phyloP scores from a whole-genome alignment of 2,329 filamentous ascomycete species.

The Exophiala mesophila region DNA sequence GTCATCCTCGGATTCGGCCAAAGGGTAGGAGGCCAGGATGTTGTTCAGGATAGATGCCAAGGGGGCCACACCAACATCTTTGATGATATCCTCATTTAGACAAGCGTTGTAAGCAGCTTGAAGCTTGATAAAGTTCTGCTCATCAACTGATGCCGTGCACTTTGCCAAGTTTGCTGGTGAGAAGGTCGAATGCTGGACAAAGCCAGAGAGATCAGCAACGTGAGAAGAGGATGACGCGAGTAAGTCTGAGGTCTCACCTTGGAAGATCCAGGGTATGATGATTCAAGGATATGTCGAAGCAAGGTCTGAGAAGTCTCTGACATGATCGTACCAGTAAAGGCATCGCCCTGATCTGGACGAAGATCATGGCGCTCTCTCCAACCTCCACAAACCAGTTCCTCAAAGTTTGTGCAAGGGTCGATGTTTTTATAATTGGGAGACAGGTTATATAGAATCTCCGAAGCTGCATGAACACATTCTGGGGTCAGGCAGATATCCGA shows the following conservation, averaged over 20 bases:
- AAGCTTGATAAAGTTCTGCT: constrained; percentile 62
- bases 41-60: constrained; percentile 53
- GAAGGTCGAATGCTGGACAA: constrained; percentile 19
- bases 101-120: constrained; percentile 62
- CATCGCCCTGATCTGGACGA: constrained; percentile 57
- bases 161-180: constrained; percentile 14
- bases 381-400: constrained; percentile 62
- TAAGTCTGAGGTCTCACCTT: constrained; percentile 30
- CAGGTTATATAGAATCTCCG: constrained; percentile 58
- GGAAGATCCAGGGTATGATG: constrained; percentile 41
- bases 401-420: constrained; percentile 66
- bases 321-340: constrained; percentile 59
- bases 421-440: constrained; percentile 58
- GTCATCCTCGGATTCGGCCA: constrained; percentile 24
- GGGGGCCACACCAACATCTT: constrained; percentile 52
- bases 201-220: constrained; percentile 4
- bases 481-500: constrained; percentile 50
- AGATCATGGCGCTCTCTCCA: constrained; percentile 62
- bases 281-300: constrained; percentile 60
- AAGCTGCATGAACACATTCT: constrained; percentile 59
- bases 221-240: too few relatives aligned
- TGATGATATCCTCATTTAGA: constrained; percentile 56
- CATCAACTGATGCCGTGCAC: constrained; percentile 24
- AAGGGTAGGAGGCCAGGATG: constrained; percentile 46
- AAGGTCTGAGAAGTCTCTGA: constrained; percentile 54